phyloP scores from a whole-genome alignment of 2,329 filamentous ascomycete species.

The Ambrosiella cleistominuta region DNA sequence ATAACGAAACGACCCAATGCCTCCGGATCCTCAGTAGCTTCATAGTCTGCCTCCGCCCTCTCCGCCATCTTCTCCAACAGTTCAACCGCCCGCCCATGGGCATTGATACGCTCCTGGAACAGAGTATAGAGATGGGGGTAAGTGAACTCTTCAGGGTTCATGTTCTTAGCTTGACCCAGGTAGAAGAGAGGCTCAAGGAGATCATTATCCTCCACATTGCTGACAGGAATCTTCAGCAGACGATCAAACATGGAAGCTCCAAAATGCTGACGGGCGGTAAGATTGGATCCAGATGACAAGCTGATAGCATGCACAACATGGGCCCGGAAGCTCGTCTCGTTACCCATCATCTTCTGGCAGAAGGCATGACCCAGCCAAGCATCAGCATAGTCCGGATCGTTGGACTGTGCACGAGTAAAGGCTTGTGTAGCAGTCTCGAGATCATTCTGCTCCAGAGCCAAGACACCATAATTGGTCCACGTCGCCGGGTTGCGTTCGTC shows the following conservation, averaged over 20 bases:
- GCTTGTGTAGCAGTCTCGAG: slow-evolving; percentile 71
- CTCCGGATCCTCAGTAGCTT: slow-evolving; percentile 58
- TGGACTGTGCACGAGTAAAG: slow-evolving; percentile 80
- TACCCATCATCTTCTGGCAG: slow-evolving; percentile 59
- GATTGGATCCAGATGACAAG: slow-evolving; percentile 61
- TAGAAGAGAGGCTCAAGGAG: slow-evolving; percentile 81
- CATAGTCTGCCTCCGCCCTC: slow-evolving; percentile 63
- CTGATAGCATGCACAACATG: slow-evolving; percentile 92
- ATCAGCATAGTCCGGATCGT: slow-evolving; percentile 81
- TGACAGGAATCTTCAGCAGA: slow-evolving; percentile 38
- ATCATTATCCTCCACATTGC: slow-evolving; percentile 34
- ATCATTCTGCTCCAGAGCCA: slow-evolving; percentile 76
- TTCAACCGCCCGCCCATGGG: slow-evolving; percentile 44
- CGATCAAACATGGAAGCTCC: slow-evolving; percentile 69
- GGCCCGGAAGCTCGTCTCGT: slow-evolving; percentile 58
- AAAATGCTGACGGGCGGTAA: slow-evolving; percentile 62
- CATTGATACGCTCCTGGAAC: slow-evolving; percentile 63
- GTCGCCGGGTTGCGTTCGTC: slow-evolving; percentile 71
- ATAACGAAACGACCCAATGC: slow-evolving; percentile 63
- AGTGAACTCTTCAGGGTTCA: slow-evolving; percentile 52
- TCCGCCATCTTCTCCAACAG: slow-evolving; percentile 50
- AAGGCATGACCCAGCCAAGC: slow-evolving; percentile 91
- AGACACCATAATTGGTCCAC: slow-evolving; percentile 80
- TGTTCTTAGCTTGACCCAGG: slow-evolving; percentile 58
- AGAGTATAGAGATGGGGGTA: slow-evolving; percentile 65